Evolutionary conservation across 805 yeast species (phyloP), one percentile per base, ranked within the genome.

Genomic region (Metschnikowia matae): DNA sequence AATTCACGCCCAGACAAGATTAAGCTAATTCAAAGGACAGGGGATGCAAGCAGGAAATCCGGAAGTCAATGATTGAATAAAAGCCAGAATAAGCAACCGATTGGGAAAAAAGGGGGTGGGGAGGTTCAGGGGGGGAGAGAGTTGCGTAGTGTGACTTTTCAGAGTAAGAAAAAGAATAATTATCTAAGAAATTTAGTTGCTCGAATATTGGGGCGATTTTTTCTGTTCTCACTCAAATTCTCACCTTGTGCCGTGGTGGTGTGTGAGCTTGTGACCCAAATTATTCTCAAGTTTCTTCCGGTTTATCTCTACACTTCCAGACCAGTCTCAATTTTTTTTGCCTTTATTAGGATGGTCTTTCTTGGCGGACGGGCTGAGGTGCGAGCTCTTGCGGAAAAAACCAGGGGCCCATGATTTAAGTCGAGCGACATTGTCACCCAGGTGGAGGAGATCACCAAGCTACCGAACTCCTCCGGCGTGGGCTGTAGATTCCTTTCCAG

Each of bases 221-320:
- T 42, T 42, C 45, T 42, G 20, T 42, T 41, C 44, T 41, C 44
- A 41, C 45, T 42, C 44, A 42, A 42, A 21, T 42, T 42, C 45
- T 42, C 45, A 42, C 29, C 45, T 42, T 42, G 45, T 42, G 45
- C 45, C 45, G 37, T 42, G 26, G 44, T 31, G 38, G 20, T 42
- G 45, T 32, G 37, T 42, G 45, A 42, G 38, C 45, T 42, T 33
- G 45, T 33, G 45, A 34, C 38, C 36, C 15, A 41, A 31, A 18
- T 4, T 4, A 42, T 18, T 20, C 38, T 23, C 45, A 42, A 20
- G 26, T n/a, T 33, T 20, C 31, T 33, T 21, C 18, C 20, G 34
- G 20, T 15, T 3, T 40, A 40, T 26, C 43, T 40, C 29, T 40
- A 40, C 41, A n/a, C 41, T 39, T 40, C 17, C 26, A 26, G 15